Conservation (phyloP, 306 rosid species). For the Pyrus communis region DNA sequence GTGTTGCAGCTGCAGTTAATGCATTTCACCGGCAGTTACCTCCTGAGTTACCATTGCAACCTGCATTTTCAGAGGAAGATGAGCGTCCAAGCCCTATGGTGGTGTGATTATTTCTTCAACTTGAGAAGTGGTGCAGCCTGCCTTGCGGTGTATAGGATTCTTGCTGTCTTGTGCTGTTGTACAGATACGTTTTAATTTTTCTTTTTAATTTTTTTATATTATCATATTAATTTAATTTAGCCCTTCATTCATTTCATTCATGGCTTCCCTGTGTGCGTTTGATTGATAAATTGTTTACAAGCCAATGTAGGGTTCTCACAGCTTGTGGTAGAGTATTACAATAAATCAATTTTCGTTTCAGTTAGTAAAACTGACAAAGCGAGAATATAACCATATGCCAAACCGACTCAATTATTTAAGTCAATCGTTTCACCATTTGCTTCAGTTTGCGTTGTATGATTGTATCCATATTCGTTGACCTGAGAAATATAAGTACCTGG, state of each 20-base stretch:
- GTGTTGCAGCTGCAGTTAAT: conserved; percentile 79
- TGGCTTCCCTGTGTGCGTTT: conserved; percentile 9
- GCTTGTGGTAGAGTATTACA: background rate
- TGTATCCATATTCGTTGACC: background rate
- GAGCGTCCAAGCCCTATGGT: conserved; percentile 35
- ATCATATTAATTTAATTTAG: conserved; percentile 15
- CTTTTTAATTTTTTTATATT: background rate
- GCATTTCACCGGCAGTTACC: conserved; percentile 87
- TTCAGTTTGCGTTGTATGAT: too few relatives aligned
- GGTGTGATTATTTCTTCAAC: conserved; percentile 49
- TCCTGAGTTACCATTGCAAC: conserved; percentile 56
- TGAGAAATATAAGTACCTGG: background rate
- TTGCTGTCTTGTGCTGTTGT: conserved; percentile 11
- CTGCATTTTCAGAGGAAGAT: conserved; percentile 38
- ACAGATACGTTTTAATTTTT: background rate
- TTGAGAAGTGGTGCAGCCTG: conserved; percentile 55
- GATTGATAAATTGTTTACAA: background rate
- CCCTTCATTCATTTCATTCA: conserved; percentile 48
- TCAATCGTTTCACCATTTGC: background rate
- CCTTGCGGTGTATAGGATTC: conserved; percentile 53
- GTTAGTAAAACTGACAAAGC: background rate
- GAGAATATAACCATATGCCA: background rate
- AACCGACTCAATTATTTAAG: background rate
- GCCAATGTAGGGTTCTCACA: background rate
- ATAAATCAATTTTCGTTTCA: background rate